Evolutionary conservation across 176 grass and related monocot genomes (phyloP).

Genomic region (Microstegium vimineum): DNA sequence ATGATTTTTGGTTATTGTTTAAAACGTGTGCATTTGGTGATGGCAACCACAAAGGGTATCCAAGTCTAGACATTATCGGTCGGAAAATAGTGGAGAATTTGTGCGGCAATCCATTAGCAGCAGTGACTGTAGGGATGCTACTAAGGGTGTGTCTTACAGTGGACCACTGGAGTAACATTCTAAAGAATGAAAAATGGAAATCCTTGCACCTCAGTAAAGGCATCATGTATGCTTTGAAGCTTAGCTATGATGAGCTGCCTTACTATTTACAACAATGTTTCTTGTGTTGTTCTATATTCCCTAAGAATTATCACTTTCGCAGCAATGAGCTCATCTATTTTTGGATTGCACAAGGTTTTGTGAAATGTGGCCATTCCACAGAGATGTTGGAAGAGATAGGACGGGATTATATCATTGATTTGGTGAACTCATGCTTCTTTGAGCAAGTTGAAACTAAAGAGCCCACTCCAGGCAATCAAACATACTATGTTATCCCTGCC

Average conservation of each 20-base stretch:
- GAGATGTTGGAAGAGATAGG: conserved; percentile 36
- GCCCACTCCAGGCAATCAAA: background rate
- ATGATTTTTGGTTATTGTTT: conserved; percentile 21
- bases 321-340: background rate
- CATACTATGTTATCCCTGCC: conserved; percentile 20
- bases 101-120: conserved; percentile 32
- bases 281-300: conserved; percentile 5
- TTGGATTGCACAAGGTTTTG: conserved; percentile 56
- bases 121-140: conserved; percentile 1
- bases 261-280: conserved; percentile 27
- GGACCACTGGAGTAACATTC: conserved; percentile 26
- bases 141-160: background rate
- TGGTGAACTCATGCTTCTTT: conserved; percentile 27
- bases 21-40: conserved; percentile 38
- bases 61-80: background rate
- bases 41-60: background rate
- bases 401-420: background rate
- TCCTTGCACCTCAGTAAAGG: background rate
- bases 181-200: conserved; percentile 38
- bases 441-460: background rate
- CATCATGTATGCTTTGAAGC: conserved; percentile 34
- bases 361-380: background rate
- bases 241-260: conserved; percentile 23
- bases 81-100: conserved; percentile 1
- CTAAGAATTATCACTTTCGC: background rate